Percentiles rank a stretch among this genome's conserved stretches.
Evolutionary conservation across 352 stramenopile species (phyloP).

Genomic region (Pythium volutum): DNA sequence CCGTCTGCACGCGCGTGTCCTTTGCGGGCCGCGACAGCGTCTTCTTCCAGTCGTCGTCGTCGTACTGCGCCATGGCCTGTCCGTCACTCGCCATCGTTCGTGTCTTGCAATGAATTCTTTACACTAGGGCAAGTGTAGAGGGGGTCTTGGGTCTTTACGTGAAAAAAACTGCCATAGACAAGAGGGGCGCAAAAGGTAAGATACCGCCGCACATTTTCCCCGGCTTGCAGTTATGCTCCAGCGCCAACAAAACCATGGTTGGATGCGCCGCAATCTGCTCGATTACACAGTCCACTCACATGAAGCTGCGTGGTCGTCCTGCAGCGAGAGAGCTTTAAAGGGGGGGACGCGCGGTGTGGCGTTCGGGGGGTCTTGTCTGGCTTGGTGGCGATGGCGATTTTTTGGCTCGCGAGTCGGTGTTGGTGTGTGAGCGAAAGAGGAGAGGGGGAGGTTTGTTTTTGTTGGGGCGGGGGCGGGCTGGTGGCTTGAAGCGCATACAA

Average conservation of each 20-base stretch:
- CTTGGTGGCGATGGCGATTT: conserved; percentile 1
- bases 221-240: too few relatives aligned
- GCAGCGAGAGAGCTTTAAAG: neutral
- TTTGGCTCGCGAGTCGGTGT: conserved; percentile 15
- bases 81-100: conserved; percentile 22
- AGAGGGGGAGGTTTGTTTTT: conserved; percentile 10
- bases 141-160: neutral
- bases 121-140: neutral
- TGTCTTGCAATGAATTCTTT: neutral
- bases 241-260: too few relatives aligned
- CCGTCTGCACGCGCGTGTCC: conserved; percentile 89
- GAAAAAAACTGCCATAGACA: neutral
- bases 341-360: neutral
- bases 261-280: neutral
- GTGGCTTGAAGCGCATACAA: conserved; percentile 11
- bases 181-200: conserved; percentile 5
- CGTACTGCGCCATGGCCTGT: conserved; percentile 24
- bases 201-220: conserved; percentile 5
- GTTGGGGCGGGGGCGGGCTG: neutral
- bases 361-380: neutral
- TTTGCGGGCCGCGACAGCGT: conserved; percentile 77
- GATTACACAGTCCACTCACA: conserved; percentile 7
- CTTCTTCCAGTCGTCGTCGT: conserved; percentile 73
- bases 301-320: conserved; percentile 2
- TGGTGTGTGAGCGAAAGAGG: neutral